Evolutionary conservation across 352 stramenopile genomes (phyloP).

Genomic region (Pythium brachiatum): DNA sequence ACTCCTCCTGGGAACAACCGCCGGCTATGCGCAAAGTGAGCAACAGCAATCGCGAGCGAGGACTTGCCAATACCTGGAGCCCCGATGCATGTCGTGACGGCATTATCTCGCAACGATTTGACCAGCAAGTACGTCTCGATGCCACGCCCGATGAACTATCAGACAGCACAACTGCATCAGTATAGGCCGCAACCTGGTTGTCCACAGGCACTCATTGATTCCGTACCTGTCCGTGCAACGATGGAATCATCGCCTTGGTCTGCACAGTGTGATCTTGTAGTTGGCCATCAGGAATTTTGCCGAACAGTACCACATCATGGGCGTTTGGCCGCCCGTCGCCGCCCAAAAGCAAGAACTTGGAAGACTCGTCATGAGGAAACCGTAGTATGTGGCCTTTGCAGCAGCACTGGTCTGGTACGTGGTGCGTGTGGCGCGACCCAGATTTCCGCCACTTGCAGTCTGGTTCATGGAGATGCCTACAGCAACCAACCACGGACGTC

Average conservation of each 20-base stretch:
- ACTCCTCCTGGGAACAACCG: conserved; percentile 74
- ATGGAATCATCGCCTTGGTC: conserved; percentile 65
- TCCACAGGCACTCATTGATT: background rate
- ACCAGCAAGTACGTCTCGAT: conserved; percentile 75
- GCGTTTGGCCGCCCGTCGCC: conserved; percentile 26
- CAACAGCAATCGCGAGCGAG: conserved; percentile 76
- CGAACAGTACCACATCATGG: conserved; percentile 74
- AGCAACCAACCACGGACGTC: background rate
- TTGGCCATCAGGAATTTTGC: conserved; percentile 55
- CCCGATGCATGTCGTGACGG: conserved; percentile 70
- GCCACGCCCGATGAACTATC: conserved; percentile 73
- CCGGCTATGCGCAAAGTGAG: conserved; percentile 73
- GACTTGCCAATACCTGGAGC: conserved; percentile 80
- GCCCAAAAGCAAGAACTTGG: conserved; percentile 77
- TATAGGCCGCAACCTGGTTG: background rate
- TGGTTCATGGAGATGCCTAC: conserved; percentile 67
- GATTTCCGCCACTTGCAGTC: conserved; percentile 62
- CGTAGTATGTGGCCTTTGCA: conserved; percentile 59
- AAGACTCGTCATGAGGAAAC: conserved; percentile 79
- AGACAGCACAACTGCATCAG: background rate
- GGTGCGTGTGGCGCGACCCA: conserved; percentile 62
- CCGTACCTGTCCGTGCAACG: conserved; percentile 61
- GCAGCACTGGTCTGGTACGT: conserved; percentile 60
- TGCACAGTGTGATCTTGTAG: conserved; percentile 53
- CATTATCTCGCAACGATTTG: conserved; percentile 57